A percentile compares a stretch with the other conserved stretches of the same genome.
Evolutionary conservation across 257 asterid genomes (phyloP).

Genomic region (Primulina tabacum): DNA sequence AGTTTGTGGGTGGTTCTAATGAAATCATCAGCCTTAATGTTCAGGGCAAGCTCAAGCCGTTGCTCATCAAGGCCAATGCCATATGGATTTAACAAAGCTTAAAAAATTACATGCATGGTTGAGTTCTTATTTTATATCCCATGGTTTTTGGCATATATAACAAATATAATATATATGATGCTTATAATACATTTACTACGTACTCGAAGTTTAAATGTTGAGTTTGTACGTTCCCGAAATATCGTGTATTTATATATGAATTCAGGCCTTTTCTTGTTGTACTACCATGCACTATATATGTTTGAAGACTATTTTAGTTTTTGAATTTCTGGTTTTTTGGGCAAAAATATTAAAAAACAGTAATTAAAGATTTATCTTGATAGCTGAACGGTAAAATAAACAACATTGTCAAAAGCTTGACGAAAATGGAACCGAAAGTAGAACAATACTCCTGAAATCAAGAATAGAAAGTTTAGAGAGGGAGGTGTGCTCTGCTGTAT

Average conservation of each 20-base stretch:
- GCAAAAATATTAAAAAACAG: too few species aligned
- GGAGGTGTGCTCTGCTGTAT: too few species aligned
- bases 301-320: background rate
- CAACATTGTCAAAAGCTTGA: too few species aligned
- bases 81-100: constrained; percentile 44
- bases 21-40: constrained; percentile 62
- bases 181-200: background rate
- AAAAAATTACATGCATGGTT: background rate
- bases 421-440: too few species aligned
- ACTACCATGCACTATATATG: background rate
- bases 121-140: background rate
- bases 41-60: constrained; percentile 48
- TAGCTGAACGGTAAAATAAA: too few species aligned
- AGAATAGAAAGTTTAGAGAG: too few species aligned
- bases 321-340: too few species aligned
- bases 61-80: constrained; percentile 57
- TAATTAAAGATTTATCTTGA: too few species aligned
- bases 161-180: too few species aligned
- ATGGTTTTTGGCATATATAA: background rate
- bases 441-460: too few species aligned
- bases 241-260: too few species aligned
- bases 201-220: background rate
- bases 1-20: constrained; percentile 58
- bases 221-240: background rate
- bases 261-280: background rate